Evolutionary conservation across 345 rosid genomes (phyloP), one percentile per base, ranked within the genome.

Genomic region (Brassica carinata): DNA sequence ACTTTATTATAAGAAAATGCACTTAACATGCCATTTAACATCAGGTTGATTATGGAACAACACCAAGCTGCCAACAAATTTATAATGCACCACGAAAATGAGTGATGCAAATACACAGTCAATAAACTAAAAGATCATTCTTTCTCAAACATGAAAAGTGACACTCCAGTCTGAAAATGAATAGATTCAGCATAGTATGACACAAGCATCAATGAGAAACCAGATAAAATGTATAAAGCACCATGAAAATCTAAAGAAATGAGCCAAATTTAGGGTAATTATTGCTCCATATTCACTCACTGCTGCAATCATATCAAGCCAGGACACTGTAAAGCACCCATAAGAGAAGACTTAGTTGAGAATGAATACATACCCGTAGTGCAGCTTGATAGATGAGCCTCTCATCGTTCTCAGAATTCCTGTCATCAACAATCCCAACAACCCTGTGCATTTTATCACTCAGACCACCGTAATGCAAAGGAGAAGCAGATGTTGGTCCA

Each of bases 351-450:
- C 10, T 38, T 53, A 94, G 85, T 85, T 93, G n/a, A 69, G 72
- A 64, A 83, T 33, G 71, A 66, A 40, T 89, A 92, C 99, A 40
- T 89, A 92, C 99, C 98, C 89, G 90, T 71, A 96, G 69, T 75
- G 98, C 99, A 8, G 96, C 98, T 83, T 89, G 96, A 86, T 90
- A 96, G 77, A 96, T 81, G 81, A 93, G 76, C 78, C 94, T 70
- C 68, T 76, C 99, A 76, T 90, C 96, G 72, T 43, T 72, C 69
- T 76, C 89, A 74, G 84, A 18, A 69, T 40, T 81, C 78, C 89
- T 84, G 72, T 91, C 97, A 63, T 90, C 94, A 63, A 83, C 88
- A 26, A 77, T 36, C 19, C 82, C 86, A 77, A 82, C 88, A 82
- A 86, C 63, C 77, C 82, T 89, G 72, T 78, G 86, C 55, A 73